Evolutionary conservation across 2,329 filamentous ascomycete genomes (phyloP), one percentile per base, ranked within the genome.

Genomic region (Dichotomopilus funicola): DNA sequence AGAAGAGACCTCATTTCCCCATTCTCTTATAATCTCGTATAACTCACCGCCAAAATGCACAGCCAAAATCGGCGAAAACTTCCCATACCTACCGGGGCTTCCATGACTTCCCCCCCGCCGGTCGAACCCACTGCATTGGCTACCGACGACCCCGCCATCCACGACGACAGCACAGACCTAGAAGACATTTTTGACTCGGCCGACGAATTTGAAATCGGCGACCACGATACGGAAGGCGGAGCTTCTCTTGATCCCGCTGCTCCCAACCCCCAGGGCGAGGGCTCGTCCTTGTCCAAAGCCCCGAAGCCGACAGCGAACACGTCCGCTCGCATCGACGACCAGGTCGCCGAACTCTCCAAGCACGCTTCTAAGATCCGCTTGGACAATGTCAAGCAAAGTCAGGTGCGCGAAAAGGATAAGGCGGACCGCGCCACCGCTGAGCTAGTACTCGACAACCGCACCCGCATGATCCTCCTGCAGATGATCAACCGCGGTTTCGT

Each of bases 401-500:
- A 79, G 55, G 74, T 73, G 38, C 78, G 79, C 53, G 83, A 85
- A 57, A 90, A 89, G 71, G 91, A 96, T 72, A 95, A 94, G 77
- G 86, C 88, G 54, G 92, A 99, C 70, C 85, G 94, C 57, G 92
- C 94, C 51, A 99, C 94, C 11, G 90, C 84, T 64, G 94, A 99
- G 70, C 90, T 96, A 71, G 94, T 99, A 49, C 76, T 99, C 59
- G 94, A 99, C 72, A 89, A 91, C 60, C 82, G 91, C 53, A 99
- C 94, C 11, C 87, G 91, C 63, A 95, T 96, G 89, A 91, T 99
- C 59, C 77, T 99, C 53, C 78, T 96, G 61, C 90, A 96, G 74
- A 90, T 99, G 81, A 92, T 97, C 75, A 96, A 97, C 71, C 85
- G 90, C 37, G 87, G 90, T 58, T 78, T 92, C 60, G 85, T 99